A percentile compares a stretch with the other conserved stretches of the same genome.
Conservation (phyloP, 495 filamentous ascomycete species). For the Daldinia grandis region DNA sequence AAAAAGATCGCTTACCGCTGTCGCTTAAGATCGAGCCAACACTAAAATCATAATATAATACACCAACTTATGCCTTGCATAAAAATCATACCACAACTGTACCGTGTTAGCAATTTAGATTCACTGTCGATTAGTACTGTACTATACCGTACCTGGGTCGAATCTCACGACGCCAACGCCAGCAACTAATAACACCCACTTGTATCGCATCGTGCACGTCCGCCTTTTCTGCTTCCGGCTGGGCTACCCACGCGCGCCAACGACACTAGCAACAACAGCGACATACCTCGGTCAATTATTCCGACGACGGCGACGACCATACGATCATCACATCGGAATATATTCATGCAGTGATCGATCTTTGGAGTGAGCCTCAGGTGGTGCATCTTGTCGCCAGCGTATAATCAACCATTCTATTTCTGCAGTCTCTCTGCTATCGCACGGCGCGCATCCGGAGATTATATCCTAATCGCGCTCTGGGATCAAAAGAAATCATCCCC, state of each 20-base stretch:
- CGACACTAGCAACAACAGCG: slow-evolving; percentile 13
- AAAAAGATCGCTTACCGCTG: slow-evolving; percentile 22
- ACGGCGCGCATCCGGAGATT: background rate
- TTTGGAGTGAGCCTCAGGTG: background rate
- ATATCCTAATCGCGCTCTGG: slow-evolving; percentile 6
- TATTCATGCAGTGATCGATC: slow-evolving; percentile 10
- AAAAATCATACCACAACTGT: slow-evolving; percentile 15
- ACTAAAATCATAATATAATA: slow-evolving; percentile 26
- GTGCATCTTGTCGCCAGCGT: background rate
- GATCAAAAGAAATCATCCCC: background rate
- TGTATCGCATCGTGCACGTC: slow-evolving; percentile 42
- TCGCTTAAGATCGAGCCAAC: slow-evolving; percentile 22
- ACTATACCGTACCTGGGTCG: slow-evolving; percentile 21
- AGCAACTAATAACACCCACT: slow-evolving; percentile 27
- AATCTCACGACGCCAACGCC: slow-evolving; percentile 34
- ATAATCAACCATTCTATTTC: background rate
- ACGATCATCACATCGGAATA: background rate
- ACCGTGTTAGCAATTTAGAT: slow-evolving; percentile 12
- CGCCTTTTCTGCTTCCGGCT: slow-evolving; percentile 19
- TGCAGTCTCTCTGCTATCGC: background rate
- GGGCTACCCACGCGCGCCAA: slow-evolving; percentile 21
- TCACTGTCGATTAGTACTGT: background rate
- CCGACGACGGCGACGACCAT: background rate
- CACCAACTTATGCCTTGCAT: slow-evolving; percentile 13
- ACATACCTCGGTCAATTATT: slow-evolving; percentile 26